Evolutionary conservation across 192 early-diverging fungal genomes (phyloP).

Genomic region (Rhizophlyctis rosea): DNA sequence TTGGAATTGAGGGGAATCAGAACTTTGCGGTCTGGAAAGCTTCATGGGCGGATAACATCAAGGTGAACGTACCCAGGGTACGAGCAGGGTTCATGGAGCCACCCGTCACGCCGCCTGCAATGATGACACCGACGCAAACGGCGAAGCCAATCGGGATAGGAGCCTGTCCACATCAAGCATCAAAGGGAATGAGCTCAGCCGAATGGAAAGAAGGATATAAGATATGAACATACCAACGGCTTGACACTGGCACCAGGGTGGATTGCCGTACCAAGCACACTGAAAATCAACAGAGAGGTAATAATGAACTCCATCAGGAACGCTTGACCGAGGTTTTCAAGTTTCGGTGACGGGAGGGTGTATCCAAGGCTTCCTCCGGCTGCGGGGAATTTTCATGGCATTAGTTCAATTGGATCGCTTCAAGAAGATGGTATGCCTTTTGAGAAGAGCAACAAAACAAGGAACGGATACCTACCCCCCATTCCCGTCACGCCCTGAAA

Average conservation of each 20-base stretch:
- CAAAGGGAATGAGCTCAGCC: not conserved
- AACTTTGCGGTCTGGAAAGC: not conserved
- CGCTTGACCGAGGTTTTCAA: conserved; percentile 1
- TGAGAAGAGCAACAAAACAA: no score
- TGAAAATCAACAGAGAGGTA: conserved; percentile 17
- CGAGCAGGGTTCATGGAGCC: conserved; percentile 25
- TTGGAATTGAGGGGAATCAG: not conserved
- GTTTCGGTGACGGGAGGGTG: conserved; percentile 1
- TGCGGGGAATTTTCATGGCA: no score
- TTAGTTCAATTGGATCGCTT: no score
- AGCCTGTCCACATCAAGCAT: not conserved
- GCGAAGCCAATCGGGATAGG: conserved; percentile 26
- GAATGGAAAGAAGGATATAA: not conserved
- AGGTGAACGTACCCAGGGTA: conserved; percentile 11
- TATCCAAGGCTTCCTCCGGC: conserved; percentile 4
- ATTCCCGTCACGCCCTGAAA: conserved; percentile 3
- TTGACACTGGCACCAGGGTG: no score
- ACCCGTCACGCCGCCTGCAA: conserved; percentile 14
- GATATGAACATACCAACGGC: not conserved
- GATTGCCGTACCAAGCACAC: conserved; percentile 6
- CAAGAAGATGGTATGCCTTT: no score
- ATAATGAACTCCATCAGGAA: conserved; percentile 23
- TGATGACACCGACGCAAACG: conserved; percentile 14
- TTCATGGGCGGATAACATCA: not conserved
- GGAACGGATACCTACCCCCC: no score